phyloP scores from a whole-genome alignment of 176 grass and related monocot species.

The Alopecurus myosuroides region DNA sequence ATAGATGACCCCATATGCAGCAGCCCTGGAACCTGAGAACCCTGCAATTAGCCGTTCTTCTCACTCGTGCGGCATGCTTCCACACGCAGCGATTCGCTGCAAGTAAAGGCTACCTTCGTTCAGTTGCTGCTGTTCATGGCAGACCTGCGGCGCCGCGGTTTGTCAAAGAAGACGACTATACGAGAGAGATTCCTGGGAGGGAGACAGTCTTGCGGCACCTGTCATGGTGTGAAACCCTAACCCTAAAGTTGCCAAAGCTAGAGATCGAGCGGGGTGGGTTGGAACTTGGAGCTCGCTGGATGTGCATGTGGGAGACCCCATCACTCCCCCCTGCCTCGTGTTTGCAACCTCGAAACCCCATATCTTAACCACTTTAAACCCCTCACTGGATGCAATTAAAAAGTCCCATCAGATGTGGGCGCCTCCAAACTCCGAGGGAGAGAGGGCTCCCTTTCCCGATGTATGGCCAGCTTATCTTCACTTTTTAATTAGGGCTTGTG shows the following conservation, averaged over 20 bases:
- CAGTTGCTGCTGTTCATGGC: background rate
- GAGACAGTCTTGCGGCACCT: background rate
- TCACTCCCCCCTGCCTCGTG: conserved; percentile 26
- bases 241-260: conserved; percentile 38
- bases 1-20: background rate
- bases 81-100: background rate
- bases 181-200: background rate
- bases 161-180: conserved; percentile 6
- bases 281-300: conserved; percentile 35
- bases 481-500: conserved; percentile 17
- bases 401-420: conserved; percentile 45
- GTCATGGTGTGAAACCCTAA: conserved; percentile 50
- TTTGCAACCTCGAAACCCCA: conserved; percentile 35
- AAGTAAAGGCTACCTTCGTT: background rate
- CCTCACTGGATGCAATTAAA: conserved; percentile 39
- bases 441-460: conserved; percentile 42
- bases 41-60: conserved; percentile 8
- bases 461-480: background rate
- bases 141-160: background rate
- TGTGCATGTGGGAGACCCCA: conserved; percentile 42
- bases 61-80: background rate
- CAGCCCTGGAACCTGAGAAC: conserved; percentile 14
- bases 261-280: conserved; percentile 4
- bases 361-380: conserved; percentile 31
- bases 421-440: conserved; percentile 46